Evolutionary conservation across 1,284 basidiomycete species (phyloP), one percentile per base, ranked within the genome.

Genomic region (Veloboletus limbatus): DNA sequence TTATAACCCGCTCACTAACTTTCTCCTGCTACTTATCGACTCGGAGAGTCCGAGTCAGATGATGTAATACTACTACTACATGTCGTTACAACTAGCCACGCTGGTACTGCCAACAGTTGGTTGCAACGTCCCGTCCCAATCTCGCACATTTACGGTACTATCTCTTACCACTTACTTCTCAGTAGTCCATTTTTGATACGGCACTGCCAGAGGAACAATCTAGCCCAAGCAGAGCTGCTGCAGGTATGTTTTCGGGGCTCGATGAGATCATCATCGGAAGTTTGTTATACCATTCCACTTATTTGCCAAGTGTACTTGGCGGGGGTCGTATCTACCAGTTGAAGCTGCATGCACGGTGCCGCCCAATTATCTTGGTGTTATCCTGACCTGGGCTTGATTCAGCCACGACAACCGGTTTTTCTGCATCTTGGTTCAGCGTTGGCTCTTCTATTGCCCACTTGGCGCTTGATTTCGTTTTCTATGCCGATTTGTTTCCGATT

Each of bases 401-500:
- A 59, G 57, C 54, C 28, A 61, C 48, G 57, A 17, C 51, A 3
- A 22, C 32, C 10, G 54, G 57, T 6, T 57, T 58, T 35, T 18
- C n/a, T 11, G 59, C 17, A 48, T 37, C 31, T 57, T 18, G 44
- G 40, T 39, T 48, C 49, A 26, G 2, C 13, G 8, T 18, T 65
- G 3, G 50, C 59, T 13, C 55, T 58, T 38, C 43, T 63, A 16
- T 36, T 53, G 10, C 39, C 57, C 3, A 62, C 62, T 53, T 68
- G 14, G 65, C 66, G 9, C 67, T 65, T 38, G 60, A 68, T 43
- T 67, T 65, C 40, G 60, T 67, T 30, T 43, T 66, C 9, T 63
- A 63, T 21, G 63, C 4, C 52, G 52, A 31, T 51, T 68, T 8
- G 38, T 63, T 3, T 34, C 51, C 26, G 43, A 35, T 10, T 60